Evolutionary conservation across 2,329 filamentous ascomycete genomes (phyloP).

Genomic region (Hawksworthiomyces lignivorus): DNA sequence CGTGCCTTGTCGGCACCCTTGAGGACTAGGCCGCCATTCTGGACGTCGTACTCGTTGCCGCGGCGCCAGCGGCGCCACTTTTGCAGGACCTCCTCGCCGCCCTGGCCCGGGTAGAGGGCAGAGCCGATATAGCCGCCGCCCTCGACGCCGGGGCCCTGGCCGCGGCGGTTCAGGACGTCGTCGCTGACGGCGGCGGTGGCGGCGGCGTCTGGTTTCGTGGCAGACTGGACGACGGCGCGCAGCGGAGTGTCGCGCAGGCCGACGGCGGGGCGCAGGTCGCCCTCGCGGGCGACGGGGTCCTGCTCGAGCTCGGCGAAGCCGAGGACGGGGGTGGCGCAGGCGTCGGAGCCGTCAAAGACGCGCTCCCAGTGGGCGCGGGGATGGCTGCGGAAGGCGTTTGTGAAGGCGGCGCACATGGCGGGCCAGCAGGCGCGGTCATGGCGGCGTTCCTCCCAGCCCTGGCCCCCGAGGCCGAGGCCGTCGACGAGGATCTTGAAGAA

Average conservation of each 20-base stretch:
- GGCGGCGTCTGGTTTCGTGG: constrained; percentile 25
- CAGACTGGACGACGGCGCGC: constrained; percentile 44
- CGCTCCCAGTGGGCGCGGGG: constrained; percentile 73
- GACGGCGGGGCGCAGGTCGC: constrained; percentile 65
- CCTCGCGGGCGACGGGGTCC: constrained; percentile 37
- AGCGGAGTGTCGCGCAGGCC: constrained; percentile 63
- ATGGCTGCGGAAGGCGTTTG: constrained; percentile 56
- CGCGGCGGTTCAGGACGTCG: constrained; percentile 29
- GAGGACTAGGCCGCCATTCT: constrained; percentile 53
- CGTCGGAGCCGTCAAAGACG: constrained; percentile 84
- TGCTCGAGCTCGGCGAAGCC: constrained; percentile 63
- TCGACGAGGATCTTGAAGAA: constrained; percentile 67
- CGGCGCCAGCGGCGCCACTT: constrained; percentile 72
- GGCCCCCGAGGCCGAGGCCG: constrained; percentile 51
- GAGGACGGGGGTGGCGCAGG: constrained; percentile 84
- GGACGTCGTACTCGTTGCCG: constrained; percentile 63
- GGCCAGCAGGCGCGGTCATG: constrained; percentile 61
- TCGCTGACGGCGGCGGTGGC: constrained; percentile 47
- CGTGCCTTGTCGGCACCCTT: constrained; percentile 33
- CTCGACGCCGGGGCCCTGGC: constrained; percentile 57
- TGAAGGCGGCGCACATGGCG: constrained; percentile 54
- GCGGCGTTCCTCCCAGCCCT: constrained; percentile 42
- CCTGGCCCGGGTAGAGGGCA: constrained; percentile 57
- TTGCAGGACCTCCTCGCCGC: constrained; percentile 61
- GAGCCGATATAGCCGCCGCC: constrained; percentile 60